phyloP scores from a whole-genome alignment of 2,329 filamentous ascomycete species.

The Verticillium klebahnii region DNA sequence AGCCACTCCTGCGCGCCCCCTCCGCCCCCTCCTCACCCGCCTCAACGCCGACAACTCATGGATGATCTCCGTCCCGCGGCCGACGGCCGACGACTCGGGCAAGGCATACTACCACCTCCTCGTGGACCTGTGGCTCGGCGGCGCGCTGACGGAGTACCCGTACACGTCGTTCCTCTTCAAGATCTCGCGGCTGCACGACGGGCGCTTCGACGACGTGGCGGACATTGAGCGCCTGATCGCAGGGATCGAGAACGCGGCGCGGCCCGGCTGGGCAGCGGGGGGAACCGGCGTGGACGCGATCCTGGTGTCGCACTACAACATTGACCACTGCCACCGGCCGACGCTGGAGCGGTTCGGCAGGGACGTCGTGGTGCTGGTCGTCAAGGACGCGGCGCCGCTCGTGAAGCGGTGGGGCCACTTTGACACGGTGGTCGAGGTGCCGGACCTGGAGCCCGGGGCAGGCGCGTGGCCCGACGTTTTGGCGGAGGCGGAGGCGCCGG shows the following conservation, averaged over 20 bases:
- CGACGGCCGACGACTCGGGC: conserved; percentile 14
- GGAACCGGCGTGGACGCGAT: conserved; percentile 3
- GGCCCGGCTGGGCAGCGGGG: neutral
- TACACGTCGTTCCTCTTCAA: neutral
- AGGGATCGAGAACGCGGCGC: neutral
- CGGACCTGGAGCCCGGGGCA: conserved; percentile 1
- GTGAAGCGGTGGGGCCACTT: conserved; percentile 5
- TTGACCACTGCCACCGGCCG: conserved; percentile 4
- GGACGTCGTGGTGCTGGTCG: neutral
- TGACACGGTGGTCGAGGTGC: neutral
- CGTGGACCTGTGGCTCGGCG: conserved; percentile 27
- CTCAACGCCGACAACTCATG: conserved; percentile 30
- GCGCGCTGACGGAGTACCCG: conserved; percentile 1
- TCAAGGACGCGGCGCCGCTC: neutral
- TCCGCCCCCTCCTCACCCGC: conserved; percentile 21
- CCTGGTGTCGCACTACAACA: conserved; percentile 3
- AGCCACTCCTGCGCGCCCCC: neutral
- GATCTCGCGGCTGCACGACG: neutral
- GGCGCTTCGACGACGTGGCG: neutral
- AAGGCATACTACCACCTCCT: conserved; percentile 25
- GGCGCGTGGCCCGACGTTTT: conserved; percentile 1
- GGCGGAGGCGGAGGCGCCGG: neutral
- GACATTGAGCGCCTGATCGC: neutral
- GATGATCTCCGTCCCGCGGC: conserved; percentile 27
- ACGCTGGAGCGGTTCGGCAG: conserved; percentile 2